Percentiles rank a stretch among this genome's conserved stretches.
phyloP scores from a whole-genome alignment of 164 flowering plant genomes.

The Kingdonia uniflora region DNA sequence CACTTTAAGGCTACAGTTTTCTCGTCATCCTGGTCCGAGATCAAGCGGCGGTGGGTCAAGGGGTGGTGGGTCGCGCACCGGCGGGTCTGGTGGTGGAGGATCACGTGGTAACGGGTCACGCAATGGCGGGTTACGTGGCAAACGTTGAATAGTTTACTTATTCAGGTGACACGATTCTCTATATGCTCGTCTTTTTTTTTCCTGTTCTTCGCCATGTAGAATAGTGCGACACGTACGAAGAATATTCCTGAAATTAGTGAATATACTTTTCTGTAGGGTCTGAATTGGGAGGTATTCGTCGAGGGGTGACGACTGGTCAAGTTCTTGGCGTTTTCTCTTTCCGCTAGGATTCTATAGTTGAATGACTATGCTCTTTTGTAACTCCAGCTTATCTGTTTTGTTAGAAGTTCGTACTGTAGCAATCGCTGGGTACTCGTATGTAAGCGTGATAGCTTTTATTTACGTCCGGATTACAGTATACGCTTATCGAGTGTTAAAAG shows the following conservation, averaged over 20 bases:
- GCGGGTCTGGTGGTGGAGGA: too few species aligned
- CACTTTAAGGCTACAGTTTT: constrained; percentile 75
- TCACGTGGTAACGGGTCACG: too few species aligned
- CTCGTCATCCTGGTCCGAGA: constrained; percentile 95
- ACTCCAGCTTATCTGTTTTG: too few species aligned
- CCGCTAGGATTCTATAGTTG: not conserved
- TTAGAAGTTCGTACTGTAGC: too few species aligned
- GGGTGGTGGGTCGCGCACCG: too few species aligned
- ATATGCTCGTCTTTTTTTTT: constrained; percentile 14
- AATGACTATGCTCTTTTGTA: too few species aligned
- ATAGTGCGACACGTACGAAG: not conserved
- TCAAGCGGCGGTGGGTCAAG: constrained; percentile 33
- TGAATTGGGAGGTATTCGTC: constrained; percentile 11
- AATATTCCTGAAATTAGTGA: constrained; percentile 21
- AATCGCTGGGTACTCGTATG: too few species aligned
- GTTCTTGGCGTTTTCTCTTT: constrained; percentile 3
- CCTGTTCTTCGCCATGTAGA: not conserved
- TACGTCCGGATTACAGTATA: too few species aligned
- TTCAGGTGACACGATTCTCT: constrained; percentile 40
- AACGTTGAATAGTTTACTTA: constrained; percentile 39
- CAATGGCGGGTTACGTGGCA: constrained; percentile 59
- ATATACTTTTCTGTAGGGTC: constrained; percentile 35
- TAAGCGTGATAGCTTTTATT: too few species aligned
- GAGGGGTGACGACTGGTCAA: constrained; percentile 4
- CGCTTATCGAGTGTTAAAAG: too few species aligned